Base-by-base conservation (phyloP, 176 grass and related monocot genomes). In the Chrysopogon serrulatus region DNA sequence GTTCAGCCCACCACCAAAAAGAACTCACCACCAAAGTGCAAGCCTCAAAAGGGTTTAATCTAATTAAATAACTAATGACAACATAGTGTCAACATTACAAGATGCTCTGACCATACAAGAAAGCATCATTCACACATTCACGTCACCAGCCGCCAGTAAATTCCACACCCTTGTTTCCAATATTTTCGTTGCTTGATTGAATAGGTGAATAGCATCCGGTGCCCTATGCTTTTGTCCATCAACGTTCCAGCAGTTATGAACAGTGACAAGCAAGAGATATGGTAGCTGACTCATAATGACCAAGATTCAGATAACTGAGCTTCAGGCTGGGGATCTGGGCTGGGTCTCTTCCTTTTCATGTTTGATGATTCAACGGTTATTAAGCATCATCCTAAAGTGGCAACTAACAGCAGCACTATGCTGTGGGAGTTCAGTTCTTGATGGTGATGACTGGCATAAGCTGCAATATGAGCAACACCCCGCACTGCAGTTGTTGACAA, bases 11-110 rank as follows among this genome's bases (percentile, higher is more conserved):
- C 39, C 67, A 9, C 23, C 16, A 6, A 59, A 68, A 74, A 36
- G 37, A 67, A 68, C 13, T 74, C 44, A 66, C 57, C 35, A 11
- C 14, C 10, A 21, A 84, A 88, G 57, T 79, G 54, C 70, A 83
- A 66, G 21, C 61, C n/a, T 27, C 44, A 67, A 76, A 65, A 76
- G 60, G n/a, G 30, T 41, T 80, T 70, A 61, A 48, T 51, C 39
- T 63, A 62, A 42, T 57, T 37, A 85, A 32, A 17, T 69, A 47
- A 34, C 23, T n/a, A 23, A 70, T 86, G 88, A 83, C 65, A 65
- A 57, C 72, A 82, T 82, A 30, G 43, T 82, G 43, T 77, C 54
- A 82, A 72, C 54, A 86, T 43, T 69, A 17, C 33, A 56, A 21
- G 57, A 17, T 44, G 44, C 26, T 51, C 13, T 80, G 43, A 68